phyloP scores from a whole-genome alignment of 2,329 filamentous ascomycete genomes.

The Arthroderma sp. region DNA sequence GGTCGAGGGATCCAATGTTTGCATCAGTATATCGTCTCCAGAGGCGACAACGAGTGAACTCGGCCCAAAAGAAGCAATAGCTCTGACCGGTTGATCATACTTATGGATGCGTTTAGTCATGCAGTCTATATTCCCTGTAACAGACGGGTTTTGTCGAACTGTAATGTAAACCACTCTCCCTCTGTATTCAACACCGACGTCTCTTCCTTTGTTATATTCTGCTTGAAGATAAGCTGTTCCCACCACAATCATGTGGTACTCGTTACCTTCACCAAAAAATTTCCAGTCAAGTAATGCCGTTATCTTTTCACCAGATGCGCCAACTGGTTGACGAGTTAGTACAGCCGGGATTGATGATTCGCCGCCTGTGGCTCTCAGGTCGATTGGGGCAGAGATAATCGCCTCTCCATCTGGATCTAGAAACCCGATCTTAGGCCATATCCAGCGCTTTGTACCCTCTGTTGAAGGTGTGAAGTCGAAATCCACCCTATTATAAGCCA shows the following conservation, averaged over 20 bases:
- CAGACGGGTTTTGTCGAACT: constrained; percentile 20
- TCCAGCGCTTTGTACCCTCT: constrained; percentile 23
- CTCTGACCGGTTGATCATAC: constrained; percentile 39
- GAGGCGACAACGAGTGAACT: constrained; percentile 36
- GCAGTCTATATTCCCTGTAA: constrained; percentile 23
- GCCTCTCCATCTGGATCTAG: constrained; percentile 25
- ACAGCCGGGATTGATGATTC: constrained; percentile 4
- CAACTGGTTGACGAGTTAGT: constrained; percentile 20
- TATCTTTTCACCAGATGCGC: constrained; percentile 30
- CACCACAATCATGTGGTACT: constrained; percentile 32
- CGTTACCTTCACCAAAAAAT: constrained; percentile 24
- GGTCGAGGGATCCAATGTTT: constrained; percentile 32
- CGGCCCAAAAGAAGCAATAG: constrained; percentile 40
- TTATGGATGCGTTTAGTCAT: constrained; percentile 27
- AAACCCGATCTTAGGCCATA: constrained; percentile 28
- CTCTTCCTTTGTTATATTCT: not conserved
- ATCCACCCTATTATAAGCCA: constrained; percentile 32
- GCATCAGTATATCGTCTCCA: constrained; percentile 33
- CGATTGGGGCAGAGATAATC: constrained; percentile 1
- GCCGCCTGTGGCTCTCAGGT: not conserved
- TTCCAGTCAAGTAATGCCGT: constrained; percentile 34
- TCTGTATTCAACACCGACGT: not conserved
- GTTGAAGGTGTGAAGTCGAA: constrained; percentile 17
- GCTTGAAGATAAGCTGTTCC: constrained; percentile 25
- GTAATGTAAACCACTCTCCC: constrained; percentile 31